Conservation (phyloP, 139 green algal species). For the Auxenochlorella protothecoides region DNA sequence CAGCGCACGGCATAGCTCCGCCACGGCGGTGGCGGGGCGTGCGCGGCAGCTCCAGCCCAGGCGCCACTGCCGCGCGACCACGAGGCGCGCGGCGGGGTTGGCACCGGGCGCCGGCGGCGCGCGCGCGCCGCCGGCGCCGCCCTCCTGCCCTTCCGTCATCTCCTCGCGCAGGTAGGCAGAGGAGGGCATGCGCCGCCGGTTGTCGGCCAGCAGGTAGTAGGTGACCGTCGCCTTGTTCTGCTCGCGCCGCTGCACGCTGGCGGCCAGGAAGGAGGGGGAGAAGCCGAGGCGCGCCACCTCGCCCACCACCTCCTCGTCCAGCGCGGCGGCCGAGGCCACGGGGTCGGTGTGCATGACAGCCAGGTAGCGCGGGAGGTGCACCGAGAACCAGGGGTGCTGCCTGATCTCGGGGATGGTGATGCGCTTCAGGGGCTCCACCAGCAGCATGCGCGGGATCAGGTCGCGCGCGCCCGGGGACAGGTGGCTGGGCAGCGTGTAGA, state of each 20-base stretch:
- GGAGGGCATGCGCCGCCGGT: conserved; percentile 52
- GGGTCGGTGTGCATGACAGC: conserved; percentile 78
- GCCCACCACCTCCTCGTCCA: conserved; percentile 73
- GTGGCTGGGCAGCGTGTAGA: conserved; percentile 94
- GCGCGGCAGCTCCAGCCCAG: conserved; percentile 59
- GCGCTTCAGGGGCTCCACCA: conserved; percentile 97
- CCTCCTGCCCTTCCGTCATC: conserved; percentile 34
- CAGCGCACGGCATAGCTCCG: conserved; percentile 48
- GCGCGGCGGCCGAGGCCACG: conserved; percentile 20
- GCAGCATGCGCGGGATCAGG: conserved; percentile 95
- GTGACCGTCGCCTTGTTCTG: conserved; percentile 95
- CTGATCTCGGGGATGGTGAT: conserved; percentile 97
- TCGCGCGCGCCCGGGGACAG: conserved; percentile 86
- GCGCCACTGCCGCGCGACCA: conserved; percentile 83
- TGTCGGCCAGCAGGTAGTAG: conserved; percentile 90
- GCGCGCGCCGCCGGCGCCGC: neutral
- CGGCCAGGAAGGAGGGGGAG: conserved; percentile 50
- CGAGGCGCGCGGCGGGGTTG: conserved; percentile 40
- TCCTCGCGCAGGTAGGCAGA: conserved; percentile 47
- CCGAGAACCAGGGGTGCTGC: conserved; percentile 90
- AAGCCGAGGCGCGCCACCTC: conserved; percentile 83
- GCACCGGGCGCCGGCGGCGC: neutral
- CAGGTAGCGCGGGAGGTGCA: conserved; percentile 92
- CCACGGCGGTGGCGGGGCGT: conserved; percentile 59
- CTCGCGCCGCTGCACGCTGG: conserved; percentile 47